Conservation (phyloP, 495 filamentous ascomycete genomes). For the Aspergillus bertholletiae region DNA sequence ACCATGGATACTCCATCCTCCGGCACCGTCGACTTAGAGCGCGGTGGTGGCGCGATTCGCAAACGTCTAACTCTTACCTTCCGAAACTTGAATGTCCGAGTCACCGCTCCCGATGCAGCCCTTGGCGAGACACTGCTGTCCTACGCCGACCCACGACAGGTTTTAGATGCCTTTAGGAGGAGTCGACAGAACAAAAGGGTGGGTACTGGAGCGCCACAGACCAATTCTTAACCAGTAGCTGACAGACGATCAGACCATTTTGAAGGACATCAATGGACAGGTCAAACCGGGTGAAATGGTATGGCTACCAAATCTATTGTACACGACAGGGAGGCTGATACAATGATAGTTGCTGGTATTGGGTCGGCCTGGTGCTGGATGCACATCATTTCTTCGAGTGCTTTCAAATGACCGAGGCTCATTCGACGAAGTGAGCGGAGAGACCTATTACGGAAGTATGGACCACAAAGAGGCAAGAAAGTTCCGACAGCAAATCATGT, state of each 20-base stretch:
- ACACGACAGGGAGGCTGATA: neutral
- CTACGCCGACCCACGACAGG: constrained; percentile 30
- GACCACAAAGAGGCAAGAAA: constrained; percentile 28
- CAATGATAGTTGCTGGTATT: constrained; percentile 34
- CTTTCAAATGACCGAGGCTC: constrained; percentile 35
- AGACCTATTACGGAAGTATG: constrained; percentile 33
- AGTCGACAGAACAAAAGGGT: constrained; percentile 28
- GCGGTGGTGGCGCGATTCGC: constrained; percentile 15
- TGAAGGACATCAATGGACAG: constrained; percentile 35
- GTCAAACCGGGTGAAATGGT: constrained; percentile 41
- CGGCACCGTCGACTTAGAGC: constrained; percentile 32
- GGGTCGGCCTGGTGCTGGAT: constrained; percentile 42
- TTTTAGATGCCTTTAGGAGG: constrained; percentile 17
- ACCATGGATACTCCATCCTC: constrained; percentile 36
- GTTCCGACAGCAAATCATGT: constrained; percentile 42
- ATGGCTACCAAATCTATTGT: constrained; percentile 1
- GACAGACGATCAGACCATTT: constrained; percentile 24
- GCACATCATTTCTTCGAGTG: constrained; percentile 37
- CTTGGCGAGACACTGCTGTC: constrained; percentile 36
- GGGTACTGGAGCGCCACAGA: neutral
- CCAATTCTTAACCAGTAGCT: neutral
- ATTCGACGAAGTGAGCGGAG: constrained; percentile 33
- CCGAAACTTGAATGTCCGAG: constrained; percentile 32
- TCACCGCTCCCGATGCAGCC: constrained; percentile 38
- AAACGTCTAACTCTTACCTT: constrained; percentile 39